Evolutionary conservation across 192 early-diverging fungal genomes (phyloP), one percentile per base, ranked within the genome.

Genomic region (Coemansia sp.): DNA sequence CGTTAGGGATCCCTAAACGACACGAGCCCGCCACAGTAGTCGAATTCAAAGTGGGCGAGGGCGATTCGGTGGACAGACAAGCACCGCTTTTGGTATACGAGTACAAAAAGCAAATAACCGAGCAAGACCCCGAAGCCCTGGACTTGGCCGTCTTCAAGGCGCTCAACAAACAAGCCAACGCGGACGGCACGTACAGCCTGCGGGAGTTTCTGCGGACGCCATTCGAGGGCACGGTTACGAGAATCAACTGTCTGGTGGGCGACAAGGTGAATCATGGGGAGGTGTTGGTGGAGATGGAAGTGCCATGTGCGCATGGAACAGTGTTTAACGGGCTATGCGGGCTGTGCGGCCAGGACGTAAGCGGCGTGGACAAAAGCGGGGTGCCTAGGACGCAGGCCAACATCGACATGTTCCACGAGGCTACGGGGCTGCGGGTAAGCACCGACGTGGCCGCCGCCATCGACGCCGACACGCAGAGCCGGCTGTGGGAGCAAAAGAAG

Each of bases 321-420:
- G 84, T 88, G 57, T 85, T 88, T 36, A 79, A 83, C 50, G 90
- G 90, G 14, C 56, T 94, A 32, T 96, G 94, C 65, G 87, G 84
- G 6, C 52, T 88, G 26, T 96, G 94, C 70, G 90, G 91, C 32
- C 80, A 82, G 41, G 84, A 93, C 28, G 43, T 92, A 10, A 73
- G 70, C 47, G 44, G 44, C 1, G 47, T 59, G 2, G 70, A 73
- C 34, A 43, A 44, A 11, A 73, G 50, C 10, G 75, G 70, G 14
- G 47, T 66, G 12, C 83, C 89, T 15, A 72, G 79, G 18, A 48
- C 70, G 11, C 70, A 81, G 32, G 89, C 92, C 7, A 85, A 80
- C 14, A 90, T 96, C 46, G 79, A 74, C 62, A 89, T 96, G 82
- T 80, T 86, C 12, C 88, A 93, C 73, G 85, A 92, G 62, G 62